Conservation (phyloP, 1,139 yeast species). For the Debaryomycetaceae sp. region DNA sequence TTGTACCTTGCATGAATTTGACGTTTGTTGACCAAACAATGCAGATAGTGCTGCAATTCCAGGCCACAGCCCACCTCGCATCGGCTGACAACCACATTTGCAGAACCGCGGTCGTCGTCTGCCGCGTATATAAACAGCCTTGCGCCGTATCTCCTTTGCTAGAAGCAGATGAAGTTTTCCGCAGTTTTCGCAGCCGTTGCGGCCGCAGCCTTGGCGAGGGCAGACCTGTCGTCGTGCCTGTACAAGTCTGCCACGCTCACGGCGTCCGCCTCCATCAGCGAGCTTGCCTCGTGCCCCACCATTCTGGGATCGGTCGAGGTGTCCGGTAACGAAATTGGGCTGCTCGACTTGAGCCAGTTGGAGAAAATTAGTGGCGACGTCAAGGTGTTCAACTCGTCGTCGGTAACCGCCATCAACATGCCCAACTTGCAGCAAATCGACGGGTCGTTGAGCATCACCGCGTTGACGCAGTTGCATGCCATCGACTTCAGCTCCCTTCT, state of each 20-base stretch:
- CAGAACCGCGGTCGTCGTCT: neutral
- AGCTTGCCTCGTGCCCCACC: conserved; percentile 37
- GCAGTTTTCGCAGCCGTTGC: conserved; percentile 13
- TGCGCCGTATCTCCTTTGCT: conserved; percentile 1
- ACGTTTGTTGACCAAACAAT: too few species aligned
- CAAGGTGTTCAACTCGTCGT: conserved; percentile 37
- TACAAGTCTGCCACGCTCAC: conserved; percentile 38
- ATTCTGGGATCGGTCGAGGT: conserved; percentile 38
- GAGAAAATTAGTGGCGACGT: conserved; percentile 32
- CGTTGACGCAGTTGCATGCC: conserved; percentile 38
- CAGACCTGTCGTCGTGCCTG: conserved; percentile 28
- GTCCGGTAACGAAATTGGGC: conserved; percentile 32
- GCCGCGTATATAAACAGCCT: conserved; percentile 2
- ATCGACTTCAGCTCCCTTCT: conserved; percentile 34
- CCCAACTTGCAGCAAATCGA: conserved; percentile 27
- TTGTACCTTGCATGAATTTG: too few species aligned
- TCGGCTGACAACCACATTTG: neutral
- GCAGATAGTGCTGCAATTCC: too few species aligned
- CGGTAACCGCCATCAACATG: conserved; percentile 32
- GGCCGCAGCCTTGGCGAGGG: conserved; percentile 15
- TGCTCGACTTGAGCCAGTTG: conserved; percentile 32
- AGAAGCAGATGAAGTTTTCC: conserved; percentile 15
- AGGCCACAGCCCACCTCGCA: too few species aligned
- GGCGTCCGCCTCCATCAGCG: conserved; percentile 32
- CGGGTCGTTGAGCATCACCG: conserved; percentile 34